Evolutionary conservation across 139 green algal genomes (phyloP).

Genomic region (Chlorella vulgaris): DNA sequence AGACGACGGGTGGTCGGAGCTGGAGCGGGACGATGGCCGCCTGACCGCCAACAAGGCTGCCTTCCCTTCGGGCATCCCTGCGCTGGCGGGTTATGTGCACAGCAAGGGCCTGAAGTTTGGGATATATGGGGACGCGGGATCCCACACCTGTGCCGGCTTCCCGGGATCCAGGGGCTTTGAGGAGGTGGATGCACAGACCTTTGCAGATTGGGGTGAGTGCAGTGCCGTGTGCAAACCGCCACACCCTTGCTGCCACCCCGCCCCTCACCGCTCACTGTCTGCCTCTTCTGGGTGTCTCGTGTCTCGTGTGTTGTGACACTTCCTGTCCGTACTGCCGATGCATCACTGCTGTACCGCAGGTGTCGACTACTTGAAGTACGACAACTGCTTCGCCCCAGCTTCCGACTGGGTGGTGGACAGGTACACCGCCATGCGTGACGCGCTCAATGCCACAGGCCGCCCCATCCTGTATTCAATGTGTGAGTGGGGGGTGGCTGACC

Average conservation of each 20-base stretch:
- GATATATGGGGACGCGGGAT: slow-evolving; percentile 72
- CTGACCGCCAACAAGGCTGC: background rate
- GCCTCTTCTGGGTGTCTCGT: no score
- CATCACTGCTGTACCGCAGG: background rate
- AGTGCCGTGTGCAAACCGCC: background rate
- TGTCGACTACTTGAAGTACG: slow-evolving; percentile 6
- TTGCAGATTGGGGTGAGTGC: slow-evolving; percentile 62
- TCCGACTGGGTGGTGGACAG: slow-evolving; percentile 1
- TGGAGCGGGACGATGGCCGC: background rate
- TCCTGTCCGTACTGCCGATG: background rate
- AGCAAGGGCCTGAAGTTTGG: slow-evolving; percentile 68
- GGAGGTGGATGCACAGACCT: slow-evolving; percentile 62
- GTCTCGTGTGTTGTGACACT: no score
- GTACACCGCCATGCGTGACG: slow-evolving; percentile 39
- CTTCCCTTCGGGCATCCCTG: slow-evolving; percentile 43
- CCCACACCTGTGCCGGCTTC: slow-evolving; percentile 69
- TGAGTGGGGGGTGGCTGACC: slow-evolving; percentile 69
- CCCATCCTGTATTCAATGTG: slow-evolving; percentile 77
- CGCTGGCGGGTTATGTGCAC: slow-evolving; percentile 56
- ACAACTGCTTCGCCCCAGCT: slow-evolving; percentile 1
- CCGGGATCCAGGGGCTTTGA: slow-evolving; percentile 66
- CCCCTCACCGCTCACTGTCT: background rate
- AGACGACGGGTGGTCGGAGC: slow-evolving; percentile 10
- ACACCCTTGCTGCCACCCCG: background rate
- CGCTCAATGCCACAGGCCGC: slow-evolving; percentile 65